Percentiles rank a stretch among this genome's conserved stretches.
These are phyloP conservation scores for Chytriomyces confervae DNA, from an alignment of 192 early-diverging fungal species.

Conservation along the genomic window DNA sequence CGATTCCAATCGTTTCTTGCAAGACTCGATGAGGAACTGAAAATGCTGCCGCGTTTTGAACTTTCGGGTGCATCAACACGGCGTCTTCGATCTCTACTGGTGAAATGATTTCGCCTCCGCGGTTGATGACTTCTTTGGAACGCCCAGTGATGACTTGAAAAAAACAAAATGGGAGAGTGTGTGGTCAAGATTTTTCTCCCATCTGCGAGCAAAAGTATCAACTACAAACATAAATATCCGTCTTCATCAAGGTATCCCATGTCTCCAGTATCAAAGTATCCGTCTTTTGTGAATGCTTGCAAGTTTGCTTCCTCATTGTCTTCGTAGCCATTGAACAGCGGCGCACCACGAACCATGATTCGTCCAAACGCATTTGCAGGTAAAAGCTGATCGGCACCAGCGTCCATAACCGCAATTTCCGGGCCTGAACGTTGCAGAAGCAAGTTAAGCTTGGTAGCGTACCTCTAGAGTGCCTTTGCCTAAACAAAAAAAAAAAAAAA, in stretches of 20 bases:
- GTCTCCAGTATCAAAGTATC: slow-evolving; percentile 85
- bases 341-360: slow-evolving; percentile 52
- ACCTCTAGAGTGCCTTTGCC: too few species aligned
- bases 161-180: too few species aligned
- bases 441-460: too few species aligned
- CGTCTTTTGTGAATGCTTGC: slow-evolving; percentile 47
- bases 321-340: slow-evolving; percentile 50
- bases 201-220: neutral
- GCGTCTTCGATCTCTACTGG: slow-evolving; percentile 80
- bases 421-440: slow-evolving; percentile 30
- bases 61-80: slow-evolving; percentile 48
- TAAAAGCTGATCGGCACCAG: neutral
- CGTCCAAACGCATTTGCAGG: slow-evolving; percentile 36
- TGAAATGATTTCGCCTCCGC: slow-evolving; percentile 89
- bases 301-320: slow-evolving; percentile 34
- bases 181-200: neutral
- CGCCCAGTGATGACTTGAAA: slow-evolving; percentile 74
- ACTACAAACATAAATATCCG: slow-evolving; percentile 62
- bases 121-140: slow-evolving; percentile 90
- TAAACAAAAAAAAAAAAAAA: too few species aligned
- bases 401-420: slow-evolving; percentile 49
- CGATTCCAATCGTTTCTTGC: slow-evolving; percentile 55
- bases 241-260: slow-evolving; percentile 81
- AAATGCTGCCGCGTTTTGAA: slow-evolving; percentile 48
- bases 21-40: slow-evolving; percentile 49